Percentiles rank a stretch among this genome's conserved stretches.
These are phyloP conservation scores for Lentinula edodes DNA, from an alignment of 768 basidiomycete species.

Conservation along the genomic window DNA sequence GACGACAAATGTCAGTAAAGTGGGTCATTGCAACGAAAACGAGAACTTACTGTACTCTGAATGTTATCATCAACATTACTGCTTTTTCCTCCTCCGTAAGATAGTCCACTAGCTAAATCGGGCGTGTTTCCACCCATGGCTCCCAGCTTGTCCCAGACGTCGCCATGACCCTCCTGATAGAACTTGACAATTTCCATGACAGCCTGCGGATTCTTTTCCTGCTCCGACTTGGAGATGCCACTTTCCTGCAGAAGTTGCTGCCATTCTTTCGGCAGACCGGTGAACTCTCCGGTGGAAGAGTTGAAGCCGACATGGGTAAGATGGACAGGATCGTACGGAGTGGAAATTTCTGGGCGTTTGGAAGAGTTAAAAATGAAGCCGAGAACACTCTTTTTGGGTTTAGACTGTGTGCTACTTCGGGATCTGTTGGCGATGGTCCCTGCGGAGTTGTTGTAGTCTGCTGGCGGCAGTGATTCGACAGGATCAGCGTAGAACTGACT, in stretches of 20 bases:
- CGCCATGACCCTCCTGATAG: constrained; percentile 84
- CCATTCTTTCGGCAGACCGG: constrained; percentile 98
- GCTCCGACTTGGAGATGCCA: constrained; percentile 89
- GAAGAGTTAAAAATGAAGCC: constrained; percentile 72
- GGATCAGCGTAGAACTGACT: constrained; percentile 41
- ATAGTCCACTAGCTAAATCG: constrained; percentile 13
- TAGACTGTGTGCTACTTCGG: constrained; percentile 41
- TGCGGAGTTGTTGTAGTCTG: constrained; percentile 2
- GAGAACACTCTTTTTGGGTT: constrained; percentile 65
- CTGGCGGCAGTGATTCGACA: constrained; percentile 31
- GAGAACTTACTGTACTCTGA: constrained; percentile 48
- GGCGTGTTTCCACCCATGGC: constrained; percentile 34
- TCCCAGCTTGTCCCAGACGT: constrained; percentile 85
- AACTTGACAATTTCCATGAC: constrained; percentile 99
- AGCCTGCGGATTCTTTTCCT: constrained; percentile 96
- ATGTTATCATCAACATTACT: constrained; percentile 41
- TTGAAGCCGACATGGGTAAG: constrained; percentile 99
- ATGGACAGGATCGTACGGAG: constrained; percentile 98
- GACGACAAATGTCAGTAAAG: constrained; percentile 8
- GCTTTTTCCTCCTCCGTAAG: constrained; percentile 19
- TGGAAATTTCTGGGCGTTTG: constrained; percentile 89
- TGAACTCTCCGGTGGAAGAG: constrained; percentile 96
- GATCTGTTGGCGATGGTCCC: constrained; percentile 21
- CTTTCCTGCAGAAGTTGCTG: constrained; percentile 94
- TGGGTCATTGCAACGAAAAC: constrained; percentile 13